Percentiles rank a stretch among this genome's conserved stretches.
phyloP scores from a whole-genome alignment of 2,329 filamentous ascomycete genomes.

The Fusarium algeriense region DNA sequence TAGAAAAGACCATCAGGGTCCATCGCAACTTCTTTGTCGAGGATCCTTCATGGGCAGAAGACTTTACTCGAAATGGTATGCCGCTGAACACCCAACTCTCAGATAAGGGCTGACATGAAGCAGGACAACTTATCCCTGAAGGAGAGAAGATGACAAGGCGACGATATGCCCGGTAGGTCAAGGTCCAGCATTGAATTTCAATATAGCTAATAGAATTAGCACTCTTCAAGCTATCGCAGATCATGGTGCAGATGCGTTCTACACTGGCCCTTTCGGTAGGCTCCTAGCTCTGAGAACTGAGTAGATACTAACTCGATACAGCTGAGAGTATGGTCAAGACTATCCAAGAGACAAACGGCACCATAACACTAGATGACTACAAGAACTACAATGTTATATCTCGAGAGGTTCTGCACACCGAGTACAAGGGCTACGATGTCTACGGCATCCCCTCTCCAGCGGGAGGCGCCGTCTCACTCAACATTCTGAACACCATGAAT shows the following conservation, averaged over 20 bases:
- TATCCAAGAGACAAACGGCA: constrained; percentile 79
- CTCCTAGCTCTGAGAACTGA: background rate
- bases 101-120: constrained; percentile 7
- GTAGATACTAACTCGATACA: constrained; percentile 50
- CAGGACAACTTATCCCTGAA: constrained; percentile 73
- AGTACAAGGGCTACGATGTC: constrained; percentile 78
- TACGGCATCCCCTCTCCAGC: constrained; percentile 79
- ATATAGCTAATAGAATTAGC: constrained; percentile 40
- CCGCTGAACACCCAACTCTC: background rate
- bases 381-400: constrained; percentile 76
- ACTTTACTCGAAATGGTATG: constrained; percentile 84
- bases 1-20: constrained; percentile 62
- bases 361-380: constrained; percentile 85
- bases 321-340: constrained; percentile 79
- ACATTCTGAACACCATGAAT: constrained; percentile 84
- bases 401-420: constrained; percentile 72
- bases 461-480: constrained; percentile 80
- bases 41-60: constrained; percentile 83
- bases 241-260: constrained; percentile 79
- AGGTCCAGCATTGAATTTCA: rapidly evolving
- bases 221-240: constrained; percentile 83
- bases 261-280: constrained; percentile 73
- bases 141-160: constrained; percentile 85
- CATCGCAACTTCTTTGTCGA: constrained; percentile 74
- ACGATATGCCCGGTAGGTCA: constrained; percentile 73